phyloP scores from a whole-genome alignment of 176 grass and related monocot genomes.

The Olyra latifolia region DNA sequence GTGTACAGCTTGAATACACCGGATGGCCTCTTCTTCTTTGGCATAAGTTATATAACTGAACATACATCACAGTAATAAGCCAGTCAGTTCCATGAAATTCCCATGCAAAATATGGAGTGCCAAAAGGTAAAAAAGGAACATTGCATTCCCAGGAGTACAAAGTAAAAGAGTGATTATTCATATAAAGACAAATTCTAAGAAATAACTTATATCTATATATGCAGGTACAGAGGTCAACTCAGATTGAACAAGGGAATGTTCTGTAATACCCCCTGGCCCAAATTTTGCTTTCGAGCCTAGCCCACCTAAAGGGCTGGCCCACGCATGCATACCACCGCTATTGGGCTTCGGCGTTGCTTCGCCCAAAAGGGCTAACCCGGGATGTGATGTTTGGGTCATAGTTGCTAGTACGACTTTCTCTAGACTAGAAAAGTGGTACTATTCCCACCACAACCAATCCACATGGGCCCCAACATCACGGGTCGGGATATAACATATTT shows the following conservation, averaged over 20 bases:
- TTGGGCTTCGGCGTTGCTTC: too few relatives aligned
- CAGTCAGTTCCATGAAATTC: not conserved
- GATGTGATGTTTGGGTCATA: too few relatives aligned
- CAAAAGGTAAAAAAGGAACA: not conserved
- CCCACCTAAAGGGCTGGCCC: too few relatives aligned
- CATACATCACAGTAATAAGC: conserved; percentile 24
- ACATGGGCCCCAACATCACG: too few relatives aligned
- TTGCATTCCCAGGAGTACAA: not conserved
- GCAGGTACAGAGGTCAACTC: not conserved
- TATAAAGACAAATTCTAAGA: not conserved
- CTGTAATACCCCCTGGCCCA: too few relatives aligned
- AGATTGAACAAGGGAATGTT: not conserved
- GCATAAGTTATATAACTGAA: conserved; percentile 96
- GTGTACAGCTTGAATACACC: conserved; percentile 97
- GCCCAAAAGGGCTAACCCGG: too few relatives aligned
- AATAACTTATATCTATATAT: not conserved
- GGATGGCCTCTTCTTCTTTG: conserved; percentile 92
- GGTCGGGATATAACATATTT: too few relatives aligned
- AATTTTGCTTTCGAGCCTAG: too few relatives aligned
- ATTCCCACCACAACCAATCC: too few relatives aligned
- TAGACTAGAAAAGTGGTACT: too few relatives aligned
- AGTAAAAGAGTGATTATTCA: not conserved
- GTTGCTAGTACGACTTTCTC: too few relatives aligned
- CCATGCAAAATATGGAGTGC: conserved; percentile 13
- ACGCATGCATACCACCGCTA: too few relatives aligned